phyloP scores from a whole-genome alignment of 177 flowering plant genomes.

The Vitis hybrid region DNA sequence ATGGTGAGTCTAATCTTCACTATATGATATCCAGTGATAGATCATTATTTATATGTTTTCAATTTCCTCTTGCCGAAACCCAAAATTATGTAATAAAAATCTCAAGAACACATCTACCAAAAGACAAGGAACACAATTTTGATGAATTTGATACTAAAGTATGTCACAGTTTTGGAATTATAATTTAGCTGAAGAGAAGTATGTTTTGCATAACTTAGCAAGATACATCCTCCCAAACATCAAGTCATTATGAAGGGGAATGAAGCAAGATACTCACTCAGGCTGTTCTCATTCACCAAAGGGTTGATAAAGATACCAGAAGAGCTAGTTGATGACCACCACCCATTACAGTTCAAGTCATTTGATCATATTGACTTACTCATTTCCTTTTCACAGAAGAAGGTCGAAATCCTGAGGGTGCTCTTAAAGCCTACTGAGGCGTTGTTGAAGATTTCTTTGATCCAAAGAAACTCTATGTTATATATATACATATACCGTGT shows the following conservation, averaged over 20 bases:
- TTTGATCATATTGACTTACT: slow-evolving; percentile 17
- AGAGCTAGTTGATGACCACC: slow-evolving; percentile 22
- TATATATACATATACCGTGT: too few relatives aligned
- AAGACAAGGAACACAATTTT: too few relatives aligned
- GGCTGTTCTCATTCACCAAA: slow-evolving; percentile 18
- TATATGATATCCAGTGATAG: too few relatives aligned
- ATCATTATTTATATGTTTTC: too few relatives aligned
- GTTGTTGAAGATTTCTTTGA: not conserved
- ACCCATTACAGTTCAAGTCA: slow-evolving; percentile 20
- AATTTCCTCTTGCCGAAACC: too few relatives aligned
- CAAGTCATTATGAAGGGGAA: slow-evolving; percentile 18
- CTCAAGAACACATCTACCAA: too few relatives aligned
- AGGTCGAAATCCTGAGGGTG: not conserved
- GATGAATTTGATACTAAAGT: too few relatives aligned
- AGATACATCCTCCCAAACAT: slow-evolving; percentile 22
- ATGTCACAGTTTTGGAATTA: too few relatives aligned
- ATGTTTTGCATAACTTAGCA: slow-evolving; percentile 3
- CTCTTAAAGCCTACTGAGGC: slow-evolving; percentile 23
- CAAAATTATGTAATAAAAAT: too few relatives aligned
- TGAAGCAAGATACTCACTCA: slow-evolving; percentile 18
- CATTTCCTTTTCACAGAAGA: slow-evolving; percentile 7
- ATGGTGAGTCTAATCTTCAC: slow-evolving; percentile 12
- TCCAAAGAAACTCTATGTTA: not conserved
- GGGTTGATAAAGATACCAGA: slow-evolving; percentile 12
- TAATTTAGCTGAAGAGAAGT: too few relatives aligned